Evolutionary conservation across 139 green algal genomes (phyloP).

Genomic region (Trebouxia sp.): DNA sequence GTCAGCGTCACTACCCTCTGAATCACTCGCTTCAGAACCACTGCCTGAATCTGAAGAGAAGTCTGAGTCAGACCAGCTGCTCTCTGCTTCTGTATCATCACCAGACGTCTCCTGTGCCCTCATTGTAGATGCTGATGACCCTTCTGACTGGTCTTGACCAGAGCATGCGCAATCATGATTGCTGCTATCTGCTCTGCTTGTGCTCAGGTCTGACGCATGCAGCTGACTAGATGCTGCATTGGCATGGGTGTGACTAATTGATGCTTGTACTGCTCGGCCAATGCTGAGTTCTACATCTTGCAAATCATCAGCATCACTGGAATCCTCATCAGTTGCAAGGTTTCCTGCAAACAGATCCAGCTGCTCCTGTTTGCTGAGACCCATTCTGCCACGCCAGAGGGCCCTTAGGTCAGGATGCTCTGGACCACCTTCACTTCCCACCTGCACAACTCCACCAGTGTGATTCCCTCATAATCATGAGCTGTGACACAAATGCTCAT

Average conservation of each 20-base stretch:
- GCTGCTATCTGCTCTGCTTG: background rate
- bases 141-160: too few species aligned
- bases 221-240: background rate
- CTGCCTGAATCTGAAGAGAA: background rate
- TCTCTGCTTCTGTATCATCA: background rate
- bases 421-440: background rate
- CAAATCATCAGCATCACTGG: background rate
- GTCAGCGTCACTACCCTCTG: background rate
- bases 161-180: background rate
- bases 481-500: background rate
- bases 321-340: background rate
- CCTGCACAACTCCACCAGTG: background rate
- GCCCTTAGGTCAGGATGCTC: conserved; percentile 26
- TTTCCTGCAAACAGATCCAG: conserved; percentile 34
- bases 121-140: background rate
- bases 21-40: background rate
- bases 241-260: background rate
- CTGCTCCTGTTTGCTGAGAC: conserved; percentile 51
- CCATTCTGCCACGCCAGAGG: conserved; percentile 56
- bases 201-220: background rate
- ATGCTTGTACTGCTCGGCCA: background rate
- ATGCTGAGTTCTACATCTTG: background rate
- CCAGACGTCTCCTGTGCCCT: background rate
- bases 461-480: too few species aligned
- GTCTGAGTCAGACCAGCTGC: background rate